These are phyloP conservation scores for Usnea hakonensis DNA, from an alignment of 495 filamentous ascomycete species.

Conservation along the genomic window DNA sequence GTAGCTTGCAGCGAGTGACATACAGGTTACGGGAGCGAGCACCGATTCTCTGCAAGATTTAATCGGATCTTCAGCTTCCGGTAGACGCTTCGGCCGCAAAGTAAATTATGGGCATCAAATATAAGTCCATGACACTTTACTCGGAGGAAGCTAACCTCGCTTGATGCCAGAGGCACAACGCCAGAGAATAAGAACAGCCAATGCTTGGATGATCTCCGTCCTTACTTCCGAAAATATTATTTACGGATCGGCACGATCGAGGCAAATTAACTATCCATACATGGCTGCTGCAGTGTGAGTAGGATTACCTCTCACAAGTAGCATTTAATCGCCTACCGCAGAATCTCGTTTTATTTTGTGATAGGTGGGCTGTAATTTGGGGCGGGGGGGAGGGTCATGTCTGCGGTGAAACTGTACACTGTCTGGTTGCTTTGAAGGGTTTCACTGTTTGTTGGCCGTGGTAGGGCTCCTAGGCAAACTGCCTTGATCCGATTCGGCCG, in stretches of 20 bases:
- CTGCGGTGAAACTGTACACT: background rate
- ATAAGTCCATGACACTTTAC: background rate
- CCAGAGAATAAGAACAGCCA: background rate
- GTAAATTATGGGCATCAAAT: background rate
- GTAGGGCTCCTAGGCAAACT: background rate
- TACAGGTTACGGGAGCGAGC: background rate
- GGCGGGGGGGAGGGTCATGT: background rate
- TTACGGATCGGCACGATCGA: background rate
- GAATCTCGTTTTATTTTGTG: background rate
- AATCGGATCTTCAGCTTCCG: background rate
- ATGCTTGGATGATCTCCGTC: background rate
- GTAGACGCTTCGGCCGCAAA: slow-evolving; percentile 3
- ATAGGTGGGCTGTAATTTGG: background rate
- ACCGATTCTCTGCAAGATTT: background rate
- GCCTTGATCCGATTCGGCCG: background rate
- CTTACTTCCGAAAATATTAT: background rate
- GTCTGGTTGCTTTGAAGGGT: background rate
- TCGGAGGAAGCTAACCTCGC: background rate
- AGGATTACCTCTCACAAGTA: background rate
- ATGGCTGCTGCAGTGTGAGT: background rate
- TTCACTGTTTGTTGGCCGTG: background rate
- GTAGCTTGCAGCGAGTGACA: background rate
- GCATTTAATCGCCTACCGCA: background rate
- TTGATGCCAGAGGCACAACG: background rate
- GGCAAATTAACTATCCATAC: background rate